These are phyloP conservation scores for Graphilbum fragrans DNA, from an alignment of 2,329 filamentous ascomycete genomes.

Conservation along the genomic window DNA sequence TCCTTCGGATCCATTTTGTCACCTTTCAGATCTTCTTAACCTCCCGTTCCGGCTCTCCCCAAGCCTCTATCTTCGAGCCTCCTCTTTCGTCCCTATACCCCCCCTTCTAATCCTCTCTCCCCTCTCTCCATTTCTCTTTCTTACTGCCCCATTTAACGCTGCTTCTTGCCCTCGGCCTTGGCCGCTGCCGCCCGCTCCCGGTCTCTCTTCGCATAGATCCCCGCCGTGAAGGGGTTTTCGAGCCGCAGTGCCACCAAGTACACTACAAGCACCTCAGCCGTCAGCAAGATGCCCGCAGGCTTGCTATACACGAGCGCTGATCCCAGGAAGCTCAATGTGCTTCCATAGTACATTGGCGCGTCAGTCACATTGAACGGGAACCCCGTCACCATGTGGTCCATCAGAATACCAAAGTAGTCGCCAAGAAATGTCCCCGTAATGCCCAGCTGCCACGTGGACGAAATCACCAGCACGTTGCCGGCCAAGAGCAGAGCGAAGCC, in stretches of 20 bases:
- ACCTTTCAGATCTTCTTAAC: not conserved
- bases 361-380: conserved; percentile 91
- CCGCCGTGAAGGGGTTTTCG: conserved; percentile 90
- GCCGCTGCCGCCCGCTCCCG: conserved; percentile 31
- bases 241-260: conserved; percentile 73
- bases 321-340: conserved; percentile 83
- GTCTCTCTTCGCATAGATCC: conserved; percentile 83
- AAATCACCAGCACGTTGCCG: conserved; percentile 77
- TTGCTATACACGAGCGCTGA: conserved; percentile 76
- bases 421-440: conserved; percentile 93
- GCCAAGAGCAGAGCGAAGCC: conserved; percentile 59
- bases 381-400: conserved; percentile 86
- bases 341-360: conserved; percentile 95
- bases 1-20: not conserved
- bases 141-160: conserved; percentile 26
- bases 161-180: conserved; percentile 34
- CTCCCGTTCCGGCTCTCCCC: not conserved
- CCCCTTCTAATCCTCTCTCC: not conserved
- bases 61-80: not conserved
- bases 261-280: conserved; percentile 59
- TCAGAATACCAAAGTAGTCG: conserved; percentile 97
- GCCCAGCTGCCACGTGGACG: conserved; percentile 83
- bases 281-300: conserved; percentile 72
- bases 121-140: not conserved
- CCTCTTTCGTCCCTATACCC: not conserved